Evolutionary conservation across 202 grass and related monocot genomes (phyloP), one percentile per base, ranked within the genome.

Genomic region (Setaria italica): DNA sequence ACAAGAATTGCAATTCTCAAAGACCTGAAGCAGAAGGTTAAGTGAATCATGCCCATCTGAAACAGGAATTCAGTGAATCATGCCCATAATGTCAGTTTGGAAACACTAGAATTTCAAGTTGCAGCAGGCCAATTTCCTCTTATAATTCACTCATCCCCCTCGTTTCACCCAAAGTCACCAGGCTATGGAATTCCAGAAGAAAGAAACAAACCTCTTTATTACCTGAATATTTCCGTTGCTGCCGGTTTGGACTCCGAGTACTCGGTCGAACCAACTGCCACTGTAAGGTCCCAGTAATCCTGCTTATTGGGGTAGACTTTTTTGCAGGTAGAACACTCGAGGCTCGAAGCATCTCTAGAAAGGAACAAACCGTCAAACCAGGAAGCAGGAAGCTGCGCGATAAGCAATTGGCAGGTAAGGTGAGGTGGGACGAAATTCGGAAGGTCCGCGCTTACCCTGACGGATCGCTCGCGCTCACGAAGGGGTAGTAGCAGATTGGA

Each of bases 191-290:
- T 13, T 29, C 74, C n/a, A 73, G 78, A 55, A 83, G 60, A 72
- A 55, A 79, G 60, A 72, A 88, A n/a, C 32, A 79, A 33, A 78
- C 32, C 35, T 29, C n/a, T 20, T 69, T 86, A 95, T 69, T 86
- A 95, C 92, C 95, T 97, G 67, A 98, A 98, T 64, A 98, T 12
- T 42, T 98, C 91, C 34, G 95, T 95, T 62, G 74, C 70, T 37
- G 68, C 86, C 9, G 93, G 88, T 89, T 90, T 94, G 63, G 83
- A 89, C 76, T 98, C 95, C 7, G 91, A 74, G 86, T 95, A 98
- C 64, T 92, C 82, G 0, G 81, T 67, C 29, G 86, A 94, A 33
- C 86, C 92, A 88, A 82, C 84, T 45, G 89, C 21, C 6, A 95
- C 78, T 6, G 95, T 94, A 56, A 98, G 90, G 79, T 98, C 93